Evolutionary conservation across 257 asterid species (phyloP), one percentile per base, ranked within the genome.

Genomic region (Solanum bukasovii): DNA sequence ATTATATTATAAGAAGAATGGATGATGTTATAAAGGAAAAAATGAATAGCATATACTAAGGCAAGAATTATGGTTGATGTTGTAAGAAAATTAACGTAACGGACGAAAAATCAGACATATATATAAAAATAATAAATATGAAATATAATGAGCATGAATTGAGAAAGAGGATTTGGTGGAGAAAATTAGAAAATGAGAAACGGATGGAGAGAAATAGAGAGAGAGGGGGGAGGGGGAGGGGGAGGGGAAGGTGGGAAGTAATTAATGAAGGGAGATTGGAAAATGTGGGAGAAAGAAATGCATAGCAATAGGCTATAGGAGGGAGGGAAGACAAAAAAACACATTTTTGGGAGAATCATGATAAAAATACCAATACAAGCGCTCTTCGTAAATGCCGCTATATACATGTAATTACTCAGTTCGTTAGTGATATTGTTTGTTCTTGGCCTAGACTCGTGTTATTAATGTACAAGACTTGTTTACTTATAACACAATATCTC

Each of bases 1-100:
- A 40, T 40, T 40, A 40, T 40, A 38, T 38, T 40, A 10, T 10
- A 74, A 37, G 52, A n/a, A 65, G 59, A 84, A 38, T 40, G 52
- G 52, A 18, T 12, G 35, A 37, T 29, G 7, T 46, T 16, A 44
- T 11, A 83, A n/a, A 10, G 27, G 59, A 37, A 61, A 68, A 23
- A 35, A 40, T 40, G 46, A 40, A 40, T 40, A 9, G 46, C 46
- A 10, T 40, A 10, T 40, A 40, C 31, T 4, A 34, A 34, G 35
- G 35, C 35, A 78, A 78, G 65, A 78, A 10, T 40, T 78, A 78
- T 78, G 84, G 84, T 42, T 78, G 4, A 77, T 25, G 59, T 87
- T 91, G 87, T 90, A 72, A 81, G 91, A 88, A 88, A 92, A 92
- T 92, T 90, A 92, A 91, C 90, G 44, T 91, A 92, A 93, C 94